phyloP scores from a whole-genome alignment of 2,329 filamentous ascomycete species.

The Metarhizium humberi region DNA sequence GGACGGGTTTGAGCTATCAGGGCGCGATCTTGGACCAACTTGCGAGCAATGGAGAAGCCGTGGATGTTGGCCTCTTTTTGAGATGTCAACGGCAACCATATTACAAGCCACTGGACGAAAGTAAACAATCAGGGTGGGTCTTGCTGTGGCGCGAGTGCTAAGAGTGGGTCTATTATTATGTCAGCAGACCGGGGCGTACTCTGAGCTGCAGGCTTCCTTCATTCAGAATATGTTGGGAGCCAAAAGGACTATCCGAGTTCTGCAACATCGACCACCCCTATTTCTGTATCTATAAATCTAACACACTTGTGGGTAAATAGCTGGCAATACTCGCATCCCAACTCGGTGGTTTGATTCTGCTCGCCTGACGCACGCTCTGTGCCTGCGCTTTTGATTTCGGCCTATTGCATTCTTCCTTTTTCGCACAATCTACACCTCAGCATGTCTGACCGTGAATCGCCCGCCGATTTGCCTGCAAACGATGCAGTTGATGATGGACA shows the following conservation, averaged over 20 bases:
- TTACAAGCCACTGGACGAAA: constrained; percentile 8
- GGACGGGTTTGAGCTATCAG: neutral
- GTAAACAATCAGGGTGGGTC: constrained; percentile 23
- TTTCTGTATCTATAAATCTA: too few species aligned
- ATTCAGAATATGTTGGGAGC: neutral
- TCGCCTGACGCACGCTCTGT: neutral
- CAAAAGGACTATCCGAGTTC: neutral
- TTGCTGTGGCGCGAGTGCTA: constrained; percentile 2
- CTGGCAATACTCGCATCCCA: too few species aligned
- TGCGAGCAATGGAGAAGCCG: neutral
- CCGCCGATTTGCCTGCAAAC: constrained; percentile 26
- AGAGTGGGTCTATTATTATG: constrained; percentile 19
- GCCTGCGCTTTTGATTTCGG: neutral
- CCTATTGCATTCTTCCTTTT: neutral
- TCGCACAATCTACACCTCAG: neutral
- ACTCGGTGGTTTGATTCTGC: neutral
- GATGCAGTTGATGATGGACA: constrained; percentile 29
- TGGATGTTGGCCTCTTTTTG: neutral
- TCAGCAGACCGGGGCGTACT: constrained; percentile 13
- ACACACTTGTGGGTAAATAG: too few species aligned
- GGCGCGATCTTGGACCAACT: neutral
- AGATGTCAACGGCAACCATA: constrained; percentile 16
- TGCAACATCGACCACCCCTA: too few species aligned
- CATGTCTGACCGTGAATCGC: constrained; percentile 40
- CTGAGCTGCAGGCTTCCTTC: neutral